Evolutionary conservation across 306 rosid species (phyloP).

Genomic region (Casuarina cunninghamiana): DNA sequence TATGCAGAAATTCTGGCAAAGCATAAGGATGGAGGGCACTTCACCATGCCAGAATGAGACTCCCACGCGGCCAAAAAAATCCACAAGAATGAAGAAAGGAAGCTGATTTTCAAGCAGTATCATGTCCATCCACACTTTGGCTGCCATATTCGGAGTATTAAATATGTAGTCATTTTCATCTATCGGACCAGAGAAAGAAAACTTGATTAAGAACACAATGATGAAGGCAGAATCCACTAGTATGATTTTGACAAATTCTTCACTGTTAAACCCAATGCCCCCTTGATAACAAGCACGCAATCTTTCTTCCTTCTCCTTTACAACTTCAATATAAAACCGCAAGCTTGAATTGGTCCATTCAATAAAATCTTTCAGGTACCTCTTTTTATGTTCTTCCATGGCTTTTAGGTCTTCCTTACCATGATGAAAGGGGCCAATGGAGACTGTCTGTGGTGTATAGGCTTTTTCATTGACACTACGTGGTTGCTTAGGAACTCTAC

Average conservation of each 20-base stretch:
- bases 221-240: constrained; percentile 34
- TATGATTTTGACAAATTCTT: constrained; percentile 17
- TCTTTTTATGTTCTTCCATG: constrained; percentile 34
- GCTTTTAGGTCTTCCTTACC: constrained; percentile 27
- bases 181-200: neutral
- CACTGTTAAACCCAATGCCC: constrained; percentile 20
- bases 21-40: constrained; percentile 15
- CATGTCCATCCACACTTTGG: constrained; percentile 37
- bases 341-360: constrained; percentile 10
- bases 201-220: constrained; percentile 31
- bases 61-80: constrained; percentile 2
- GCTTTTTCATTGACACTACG: constrained; percentile 15
- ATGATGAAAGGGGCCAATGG: constrained; percentile 35
- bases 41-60: neutral
- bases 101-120: constrained; percentile 40
- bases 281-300: constrained; percentile 22
- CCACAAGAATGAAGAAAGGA: neutral
- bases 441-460: constrained; percentile 36
- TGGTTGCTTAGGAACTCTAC: constrained; percentile 27
- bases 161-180: constrained; percentile 26
- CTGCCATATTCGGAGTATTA: constrained; percentile 31
- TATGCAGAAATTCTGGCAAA: constrained; percentile 23
- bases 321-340: neutral
- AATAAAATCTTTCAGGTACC: constrained; percentile 31
- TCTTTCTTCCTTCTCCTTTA: constrained; percentile 13